Evolutionary conservation across 805 yeast species (phyloP), one percentile per base, ranked within the genome.

Genomic region (Candida parachauliodes): DNA sequence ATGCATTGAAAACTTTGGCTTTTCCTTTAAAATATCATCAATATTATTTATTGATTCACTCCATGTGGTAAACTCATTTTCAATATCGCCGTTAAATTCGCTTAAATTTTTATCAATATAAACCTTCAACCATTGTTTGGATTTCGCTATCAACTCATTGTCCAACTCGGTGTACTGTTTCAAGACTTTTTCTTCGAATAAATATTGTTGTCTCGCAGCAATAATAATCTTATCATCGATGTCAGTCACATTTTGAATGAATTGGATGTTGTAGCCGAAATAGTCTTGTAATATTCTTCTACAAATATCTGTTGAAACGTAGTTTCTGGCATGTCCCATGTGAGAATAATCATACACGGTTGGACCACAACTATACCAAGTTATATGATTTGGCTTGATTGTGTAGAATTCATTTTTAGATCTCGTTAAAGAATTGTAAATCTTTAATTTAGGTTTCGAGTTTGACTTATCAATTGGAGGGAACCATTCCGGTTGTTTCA

Each of bases 331-430:
- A 60, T 93, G 98, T 16, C 98, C 98, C 97, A 93, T 88, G 57
- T 93, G 98, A 36, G 89, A 78, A 23, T 93, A 79, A 62, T 93
- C 96, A 56, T 93, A 93, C 11, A 93, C 98, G 0, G 98, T 93
- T 9, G 98, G 98, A 5, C 98, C 98, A 74, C 98, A 93, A 41
- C 88, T 85, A 67, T 93, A 93, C 98, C 98, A 93, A 1, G 88
- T 75, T 34, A 93, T 84, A 42, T 74, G 76, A 43, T 76, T 75
- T 2, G 76, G 75, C 19, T 68, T 64, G 40, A 69, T 62, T 2
- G 98, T 94, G n/a, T 79, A 60, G 51, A 93, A 91, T 40, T 71
- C 83, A 26, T 77, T 85, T 55, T 91, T 91, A 22, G 78, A 60
- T 50, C 94, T 72, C 3, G 98, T 91, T 49, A 91, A 70, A 4